These are phyloP conservation scores for Fusarium napiforme DNA, from an alignment of 2,329 filamentous ascomycete species.

Conservation along the genomic window DNA sequence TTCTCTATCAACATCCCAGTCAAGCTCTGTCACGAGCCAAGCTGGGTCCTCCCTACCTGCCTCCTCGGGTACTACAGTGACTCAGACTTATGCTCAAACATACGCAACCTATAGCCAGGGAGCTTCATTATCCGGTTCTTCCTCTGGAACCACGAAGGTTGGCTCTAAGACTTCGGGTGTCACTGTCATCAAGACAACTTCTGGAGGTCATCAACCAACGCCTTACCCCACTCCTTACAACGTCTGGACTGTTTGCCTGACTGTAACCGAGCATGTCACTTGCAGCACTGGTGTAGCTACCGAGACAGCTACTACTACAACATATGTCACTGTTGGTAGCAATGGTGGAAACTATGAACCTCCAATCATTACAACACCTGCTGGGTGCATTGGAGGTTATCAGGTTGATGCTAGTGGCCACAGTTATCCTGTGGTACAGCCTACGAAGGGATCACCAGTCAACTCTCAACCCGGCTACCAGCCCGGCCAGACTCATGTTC, in stretches of 20 bases:
- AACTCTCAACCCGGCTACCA: background rate
- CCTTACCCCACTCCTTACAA: background rate
- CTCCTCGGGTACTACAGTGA: background rate
- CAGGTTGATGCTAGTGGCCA: background rate
- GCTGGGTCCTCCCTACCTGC: background rate
- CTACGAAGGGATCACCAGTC: background rate
- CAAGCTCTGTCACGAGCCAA: background rate
- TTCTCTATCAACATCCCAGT: background rate
- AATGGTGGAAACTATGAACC: background rate
- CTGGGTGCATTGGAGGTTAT: background rate
- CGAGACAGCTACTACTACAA: background rate
- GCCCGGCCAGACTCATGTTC: fast-evolving
- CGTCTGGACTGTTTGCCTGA: background rate
- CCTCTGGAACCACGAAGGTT: background rate
- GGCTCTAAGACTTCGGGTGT: background rate
- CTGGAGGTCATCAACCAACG: background rate
- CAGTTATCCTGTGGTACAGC: background rate
- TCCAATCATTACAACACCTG: background rate
- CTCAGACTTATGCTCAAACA: background rate
- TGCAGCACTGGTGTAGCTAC: background rate
- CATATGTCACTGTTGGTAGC: background rate
- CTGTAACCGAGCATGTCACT: background rate
- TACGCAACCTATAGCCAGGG: background rate
- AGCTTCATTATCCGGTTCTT: fast-evolving
- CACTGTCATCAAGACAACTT: background rate